A percentile compares a stretch with the other conserved stretches of the same genome.
phyloP scores from a whole-genome alignment of 2,329 filamentous ascomycete species.

The Acrodontium crateriforme region DNA sequence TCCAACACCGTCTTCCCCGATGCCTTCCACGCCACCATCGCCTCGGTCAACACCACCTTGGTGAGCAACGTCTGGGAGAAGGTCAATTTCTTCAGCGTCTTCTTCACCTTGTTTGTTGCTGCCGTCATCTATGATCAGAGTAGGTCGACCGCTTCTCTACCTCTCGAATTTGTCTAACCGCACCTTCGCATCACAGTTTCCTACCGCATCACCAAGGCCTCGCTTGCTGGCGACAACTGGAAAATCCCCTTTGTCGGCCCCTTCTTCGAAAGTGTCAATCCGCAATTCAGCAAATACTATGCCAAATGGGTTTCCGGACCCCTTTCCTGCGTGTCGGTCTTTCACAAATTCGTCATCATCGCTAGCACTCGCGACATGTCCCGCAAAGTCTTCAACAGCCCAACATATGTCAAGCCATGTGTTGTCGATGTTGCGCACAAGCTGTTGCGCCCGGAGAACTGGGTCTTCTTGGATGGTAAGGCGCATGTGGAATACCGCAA shows the following conservation, averaged over 20 bases:
- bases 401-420: conserved; percentile 81
- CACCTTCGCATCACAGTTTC: conserved; percentile 23
- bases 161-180: conserved; percentile 5
- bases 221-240: conserved; percentile 32
- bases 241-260: conserved; percentile 58
- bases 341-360: conserved; percentile 99
- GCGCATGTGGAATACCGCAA: conserved; percentile 94
- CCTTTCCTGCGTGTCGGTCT: conserved; percentile 93
- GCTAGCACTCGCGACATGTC: conserved; percentile 90
- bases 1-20: conserved; percentile 13
- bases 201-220: conserved; percentile 34
- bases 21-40: conserved; percentile 49
- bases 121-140: conserved; percentile 81
- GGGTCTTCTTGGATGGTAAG: conserved; percentile 95
- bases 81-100: conserved; percentile 48
- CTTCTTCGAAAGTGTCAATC: conserved; percentile 82
- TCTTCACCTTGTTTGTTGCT: conserved; percentile 55
- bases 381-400: conserved; percentile 93
- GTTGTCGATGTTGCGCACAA: conserved; percentile 92
- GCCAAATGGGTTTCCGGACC: conserved; percentile 84
- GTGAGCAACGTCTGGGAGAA: conserved; percentile 44
- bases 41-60: conserved; percentile 39
- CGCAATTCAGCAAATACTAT: conserved; percentile 82
- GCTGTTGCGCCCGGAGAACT: conserved; percentile 81
- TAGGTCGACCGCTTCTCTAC: conserved; percentile 35